Conservation (phyloP, 2,329 filamentous ascomycete genomes). For the Pyrenochaeta sp. region DNA sequence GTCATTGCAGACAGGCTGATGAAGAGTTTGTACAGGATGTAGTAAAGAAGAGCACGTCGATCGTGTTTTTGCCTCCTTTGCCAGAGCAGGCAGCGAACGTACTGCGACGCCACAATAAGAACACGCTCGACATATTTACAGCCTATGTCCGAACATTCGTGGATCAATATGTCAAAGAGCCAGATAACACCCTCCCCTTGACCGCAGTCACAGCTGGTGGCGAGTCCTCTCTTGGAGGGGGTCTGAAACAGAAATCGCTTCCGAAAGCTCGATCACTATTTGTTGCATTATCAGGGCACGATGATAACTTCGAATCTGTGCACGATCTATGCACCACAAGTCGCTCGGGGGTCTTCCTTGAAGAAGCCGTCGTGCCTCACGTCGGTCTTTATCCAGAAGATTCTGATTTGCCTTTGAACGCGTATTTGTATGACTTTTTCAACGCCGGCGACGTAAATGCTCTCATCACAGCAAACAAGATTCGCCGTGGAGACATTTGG, state of each 20-base stretch:
- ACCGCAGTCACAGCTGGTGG: slow-evolving; percentile 60
- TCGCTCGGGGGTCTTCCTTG: slow-evolving; percentile 75
- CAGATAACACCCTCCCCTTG: slow-evolving; percentile 68
- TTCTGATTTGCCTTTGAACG: slow-evolving; percentile 65
- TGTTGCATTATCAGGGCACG: slow-evolving; percentile 73
- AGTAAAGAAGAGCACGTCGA: slow-evolving; percentile 67
- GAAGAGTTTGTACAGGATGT: slow-evolving; percentile 58
- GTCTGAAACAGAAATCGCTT: slow-evolving; percentile 39
- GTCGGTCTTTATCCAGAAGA: slow-evolving; percentile 69
- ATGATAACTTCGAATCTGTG: slow-evolving; percentile 70
- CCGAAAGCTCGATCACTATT: slow-evolving; percentile 70
- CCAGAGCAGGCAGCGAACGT: slow-evolving; percentile 65
- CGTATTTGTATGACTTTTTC: slow-evolving; percentile 79
- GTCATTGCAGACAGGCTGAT: slow-evolving; percentile 59
- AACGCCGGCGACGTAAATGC: slow-evolving; percentile 72
- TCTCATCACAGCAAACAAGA: slow-evolving; percentile 70
- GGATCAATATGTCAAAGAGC: slow-evolving; percentile 65
- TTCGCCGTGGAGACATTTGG: slow-evolving; percentile 75
- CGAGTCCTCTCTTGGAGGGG: slow-evolving; percentile 8
- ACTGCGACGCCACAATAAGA: slow-evolving; percentile 68
- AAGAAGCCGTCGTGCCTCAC: slow-evolving; percentile 76
- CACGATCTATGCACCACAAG: slow-evolving; percentile 72
- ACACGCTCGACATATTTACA: slow-evolving; percentile 72
- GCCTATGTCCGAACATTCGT: slow-evolving; percentile 75
- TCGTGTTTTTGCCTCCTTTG: slow-evolving; percentile 71